Conservation (phyloP, 352 stramenopile genomes). For the Globisporangium apiculatum region DNA sequence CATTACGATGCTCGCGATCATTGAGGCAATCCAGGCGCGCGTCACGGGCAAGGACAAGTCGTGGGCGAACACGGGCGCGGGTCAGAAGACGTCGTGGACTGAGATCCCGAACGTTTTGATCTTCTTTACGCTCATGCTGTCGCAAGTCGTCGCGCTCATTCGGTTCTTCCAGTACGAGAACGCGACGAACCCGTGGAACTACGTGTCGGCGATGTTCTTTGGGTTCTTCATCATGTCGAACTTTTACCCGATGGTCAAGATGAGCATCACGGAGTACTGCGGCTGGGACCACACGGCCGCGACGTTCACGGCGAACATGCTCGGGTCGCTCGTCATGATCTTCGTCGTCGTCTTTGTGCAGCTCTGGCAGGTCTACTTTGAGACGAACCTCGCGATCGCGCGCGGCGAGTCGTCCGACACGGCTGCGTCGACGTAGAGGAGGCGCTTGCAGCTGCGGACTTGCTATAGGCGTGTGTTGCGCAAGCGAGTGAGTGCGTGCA, state of each 20-base stretch:
- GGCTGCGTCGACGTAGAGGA: no score
- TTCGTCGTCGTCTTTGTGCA: constrained; percentile 85
- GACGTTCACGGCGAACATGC: constrained; percentile 81
- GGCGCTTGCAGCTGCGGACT: no score
- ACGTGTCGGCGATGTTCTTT: constrained; percentile 86
- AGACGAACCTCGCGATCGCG: constrained; percentile 58
- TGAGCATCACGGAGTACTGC: constrained; percentile 88
- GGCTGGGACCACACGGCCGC: constrained; percentile 82
- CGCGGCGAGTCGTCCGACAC: constrained; percentile 20
- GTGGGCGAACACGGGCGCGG: constrained; percentile 87
- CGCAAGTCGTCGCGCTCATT: constrained; percentile 67
- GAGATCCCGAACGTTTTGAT: constrained; percentile 87
- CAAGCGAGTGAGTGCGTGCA: no score
- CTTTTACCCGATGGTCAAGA: constrained; percentile 89
- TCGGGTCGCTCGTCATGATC: constrained; percentile 76
- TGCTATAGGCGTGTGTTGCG: no score
- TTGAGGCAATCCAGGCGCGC: constrained; percentile 70
- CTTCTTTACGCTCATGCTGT: constrained; percentile 80
- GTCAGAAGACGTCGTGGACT: constrained; percentile 83
- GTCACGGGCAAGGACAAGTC: constrained; percentile 81
- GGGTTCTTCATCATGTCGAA: constrained; percentile 83
- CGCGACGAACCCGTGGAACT: constrained; percentile 84
- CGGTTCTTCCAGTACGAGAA: constrained; percentile 89
- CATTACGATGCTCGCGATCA: constrained; percentile 82
- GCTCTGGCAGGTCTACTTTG: constrained; percentile 84